Base-by-base conservation (phyloP, 108 stramenopile genomes). In the Discostella stelligeroides region DNA sequence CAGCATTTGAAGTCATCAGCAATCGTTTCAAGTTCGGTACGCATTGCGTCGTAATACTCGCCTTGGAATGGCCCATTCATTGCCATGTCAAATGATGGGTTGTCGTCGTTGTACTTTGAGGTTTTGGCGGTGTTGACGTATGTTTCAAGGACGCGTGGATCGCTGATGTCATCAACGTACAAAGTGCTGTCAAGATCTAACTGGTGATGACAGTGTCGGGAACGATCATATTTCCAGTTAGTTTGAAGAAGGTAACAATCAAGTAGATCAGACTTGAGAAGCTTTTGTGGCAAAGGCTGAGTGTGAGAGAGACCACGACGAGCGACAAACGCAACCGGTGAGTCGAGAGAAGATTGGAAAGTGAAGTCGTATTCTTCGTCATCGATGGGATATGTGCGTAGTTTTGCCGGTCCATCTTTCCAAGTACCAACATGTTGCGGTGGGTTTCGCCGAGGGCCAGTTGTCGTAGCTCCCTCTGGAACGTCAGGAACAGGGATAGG, bases 11-110 rank as follows among this genome's bases (percentile, higher is more conserved):
- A n/a, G n/a, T n/a, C n/a, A n/a, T n/a, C n/a, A n/a, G n/a, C n/a
- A n/a, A n/a, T n/a, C n/a, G n/a, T n/a, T n/a, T n/a, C n/a, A n/a
- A n/a, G 50, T 25, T 85, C 78, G 21, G 21, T 38, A 30, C 54
- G 30, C 68, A 66, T 70, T 0, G 81, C 76, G 34, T 70, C 25
- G 38, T 53, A 54, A n/a, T 54, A 80, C 24, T 63, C 53, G n/a
- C 72, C 80, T 46, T 61, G n/a, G 34, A 77, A 10, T 7, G 76
- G 67, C n/a, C 65, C 66, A 21, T 15, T 65, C 24, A 42, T n/a
- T n/a, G n/a, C n/a, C n/a, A n/a, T n/a, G n/a, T n/a, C n/a, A n/a
- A n/a, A n/a, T n/a, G n/a, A n/a, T n/a, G n/a, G n/a, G n/a, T n/a
- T n/a, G n/a, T n/a, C n/a, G n/a, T n/a, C n/a, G n/a, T n/a, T n/a